phyloP scores from a whole-genome alignment of 1,284 basidiomycete genomes.

The Apiotrichum siamense region DNA sequence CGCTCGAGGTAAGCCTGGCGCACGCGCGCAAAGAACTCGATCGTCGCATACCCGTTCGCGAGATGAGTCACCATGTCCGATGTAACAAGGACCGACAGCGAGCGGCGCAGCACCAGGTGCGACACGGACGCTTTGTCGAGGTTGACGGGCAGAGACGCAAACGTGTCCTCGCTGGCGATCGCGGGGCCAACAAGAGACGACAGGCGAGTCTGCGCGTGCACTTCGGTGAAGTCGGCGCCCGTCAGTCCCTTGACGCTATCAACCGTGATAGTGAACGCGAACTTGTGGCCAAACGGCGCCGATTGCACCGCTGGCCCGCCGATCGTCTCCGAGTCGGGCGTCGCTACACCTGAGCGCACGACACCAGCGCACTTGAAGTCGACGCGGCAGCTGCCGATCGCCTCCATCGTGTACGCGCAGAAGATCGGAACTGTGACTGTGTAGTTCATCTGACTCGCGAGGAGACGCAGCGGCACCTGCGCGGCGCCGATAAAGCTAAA shows the following conservation, averaged over 20 bases:
- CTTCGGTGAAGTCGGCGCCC: conserved; percentile 70
- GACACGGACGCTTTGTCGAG: conserved; percentile 65
- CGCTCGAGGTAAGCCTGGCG: conserved; percentile 76
- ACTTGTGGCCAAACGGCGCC: conserved; percentile 62
- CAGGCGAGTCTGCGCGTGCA: conserved; percentile 77
- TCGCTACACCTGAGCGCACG: conserved; percentile 27
- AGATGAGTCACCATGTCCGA: conserved; percentile 68
- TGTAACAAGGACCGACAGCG: conserved; percentile 69
- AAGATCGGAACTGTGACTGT: conserved; percentile 74
- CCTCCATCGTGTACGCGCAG: conserved; percentile 84
- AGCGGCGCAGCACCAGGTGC: conserved; percentile 71
- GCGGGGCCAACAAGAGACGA: conserved; percentile 70
- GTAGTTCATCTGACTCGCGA: conserved; percentile 71
- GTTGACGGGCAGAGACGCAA: conserved; percentile 67
- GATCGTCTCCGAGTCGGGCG: conserved; percentile 25
- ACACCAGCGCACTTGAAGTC: conserved; percentile 48
- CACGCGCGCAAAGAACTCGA: conserved; percentile 81
- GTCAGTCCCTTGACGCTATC: conserved; percentile 81
- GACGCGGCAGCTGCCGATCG: conserved; percentile 79
- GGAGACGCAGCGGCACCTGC: conserved; percentile 70
- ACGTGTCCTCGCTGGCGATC: conserved; percentile 69
- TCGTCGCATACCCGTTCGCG: conserved; percentile 65
- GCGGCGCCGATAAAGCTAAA: conserved; percentile 90
- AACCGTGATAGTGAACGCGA: conserved; percentile 73
- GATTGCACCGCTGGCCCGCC: conserved; percentile 5